phyloP scores from a whole-genome alignment of 2,329 filamentous ascomycete genomes.

The Talaromyces rugulosus region DNA sequence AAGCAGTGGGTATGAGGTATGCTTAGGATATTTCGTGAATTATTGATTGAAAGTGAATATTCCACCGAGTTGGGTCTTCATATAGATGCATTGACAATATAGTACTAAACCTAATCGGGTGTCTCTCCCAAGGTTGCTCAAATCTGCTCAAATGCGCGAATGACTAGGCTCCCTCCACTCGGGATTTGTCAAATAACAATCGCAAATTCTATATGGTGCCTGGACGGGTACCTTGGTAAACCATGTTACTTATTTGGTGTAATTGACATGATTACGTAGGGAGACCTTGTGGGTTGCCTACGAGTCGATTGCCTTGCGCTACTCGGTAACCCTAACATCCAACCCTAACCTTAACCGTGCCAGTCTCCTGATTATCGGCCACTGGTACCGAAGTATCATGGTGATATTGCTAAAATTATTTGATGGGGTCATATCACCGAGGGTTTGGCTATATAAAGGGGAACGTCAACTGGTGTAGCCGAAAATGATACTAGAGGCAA shows the following conservation, averaged over 20 bases:
- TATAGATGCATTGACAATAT: background rate
- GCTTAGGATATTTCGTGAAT: background rate
- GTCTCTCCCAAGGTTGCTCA: conserved; percentile 20
- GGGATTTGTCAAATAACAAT: background rate
- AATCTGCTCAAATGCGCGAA: conserved; percentile 18
- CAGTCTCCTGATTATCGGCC: too few relatives aligned
- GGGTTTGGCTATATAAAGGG: too few relatives aligned
- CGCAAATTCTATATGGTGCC: background rate
- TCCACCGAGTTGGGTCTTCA: background rate
- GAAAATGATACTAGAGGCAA: too few relatives aligned
- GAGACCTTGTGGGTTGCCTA: too few relatives aligned
- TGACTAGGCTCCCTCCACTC: conserved; percentile 1
- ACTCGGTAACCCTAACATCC: too few relatives aligned
- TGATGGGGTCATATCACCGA: too few relatives aligned
- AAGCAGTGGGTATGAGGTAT: background rate
- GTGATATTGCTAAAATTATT: too few relatives aligned
- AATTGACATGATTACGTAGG: too few relatives aligned
- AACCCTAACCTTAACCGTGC: too few relatives aligned
- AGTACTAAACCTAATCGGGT: background rate
- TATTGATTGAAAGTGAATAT: background rate
- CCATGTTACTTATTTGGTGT: background rate
- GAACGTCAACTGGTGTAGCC: too few relatives aligned
- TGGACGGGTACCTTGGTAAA: background rate
- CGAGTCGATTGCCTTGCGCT: too few relatives aligned
- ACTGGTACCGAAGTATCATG: too few relatives aligned